Base-by-base conservation (phyloP, 768 basidiomycete genomes). In the Hygrophorus russula region DNA sequence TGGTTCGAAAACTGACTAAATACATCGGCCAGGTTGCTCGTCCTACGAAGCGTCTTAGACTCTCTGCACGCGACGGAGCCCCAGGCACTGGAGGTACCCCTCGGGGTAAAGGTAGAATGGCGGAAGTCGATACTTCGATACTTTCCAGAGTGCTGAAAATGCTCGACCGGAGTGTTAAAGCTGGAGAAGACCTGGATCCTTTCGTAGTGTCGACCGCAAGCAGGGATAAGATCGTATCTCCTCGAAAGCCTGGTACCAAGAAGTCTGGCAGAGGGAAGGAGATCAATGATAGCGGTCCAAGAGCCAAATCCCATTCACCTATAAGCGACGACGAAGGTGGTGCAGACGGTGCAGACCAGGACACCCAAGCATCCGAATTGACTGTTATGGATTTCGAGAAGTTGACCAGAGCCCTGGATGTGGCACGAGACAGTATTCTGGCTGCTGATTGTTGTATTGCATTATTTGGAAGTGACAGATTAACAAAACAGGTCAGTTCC, bases 361-460 rank as follows among this genome's bases (percentile, higher is more conserved):
- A 34, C 34, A 53, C 45, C 27, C 8, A 28, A 14, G 19, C 15
- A 33, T 27, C 29, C n/a, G 46, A 54, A 28, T 54, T 72, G 35
- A 66, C 71, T 2, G 74, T 77, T 5, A 57, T 51, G 49, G 48
- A 79, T 42, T 56, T 81, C 35, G 75, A 74, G 7, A 66, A 63
- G 32, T 50, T 91, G 9, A 59, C 70, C 0, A 62, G 61, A 35
- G 59, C 61, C 7, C 58, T 93, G 30, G 77, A 84, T 42, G 49
- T 74, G 14, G 82, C 81, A 3, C 64, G 74, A 31, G 82, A 90
- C 52, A 82, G 83, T 40, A 74, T 90, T 7, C 53, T 84, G 19
- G 90, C 92, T 3, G 87, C 87, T 0, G 88, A 92, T 56, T 89
- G 85, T 50, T 82, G 77, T 47, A 70, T 94, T 49, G 76, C 82